Percentiles rank a stretch among this genome's conserved stretches.
Conservation (phyloP, 2,329 filamentous ascomycete species). For the Cytospora schulzeri region DNA sequence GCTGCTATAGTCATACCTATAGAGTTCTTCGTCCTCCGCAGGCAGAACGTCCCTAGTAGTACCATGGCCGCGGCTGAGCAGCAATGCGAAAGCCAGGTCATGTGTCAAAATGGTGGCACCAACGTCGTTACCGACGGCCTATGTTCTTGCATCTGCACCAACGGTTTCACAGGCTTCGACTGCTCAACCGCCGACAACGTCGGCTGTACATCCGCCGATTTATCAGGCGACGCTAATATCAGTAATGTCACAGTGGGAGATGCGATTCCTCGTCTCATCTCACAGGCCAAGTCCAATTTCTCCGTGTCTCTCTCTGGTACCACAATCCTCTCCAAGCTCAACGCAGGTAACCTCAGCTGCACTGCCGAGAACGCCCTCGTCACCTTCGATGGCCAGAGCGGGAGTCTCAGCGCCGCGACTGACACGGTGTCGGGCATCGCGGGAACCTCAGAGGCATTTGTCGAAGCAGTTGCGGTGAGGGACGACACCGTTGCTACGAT, state of each 20-base stretch:
- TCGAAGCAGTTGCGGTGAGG: slow-evolving; percentile 30
- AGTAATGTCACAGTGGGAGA: slow-evolving; percentile 78
- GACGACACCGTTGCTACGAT: slow-evolving; percentile 37
- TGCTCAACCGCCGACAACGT: slow-evolving; percentile 51
- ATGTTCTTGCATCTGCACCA: slow-evolving; percentile 86
- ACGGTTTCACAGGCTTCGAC: slow-evolving; percentile 73
- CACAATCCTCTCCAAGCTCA: slow-evolving; percentile 75
- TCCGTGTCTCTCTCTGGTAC: slow-evolving; percentile 73
- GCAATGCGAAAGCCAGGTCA: slow-evolving; percentile 62
- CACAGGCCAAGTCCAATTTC: slow-evolving; percentile 67
- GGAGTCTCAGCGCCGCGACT: slow-evolving; percentile 38
- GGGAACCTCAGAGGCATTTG: slow-evolving; percentile 26
- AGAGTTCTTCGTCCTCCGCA: slow-evolving; percentile 64
- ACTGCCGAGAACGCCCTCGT: slow-evolving; percentile 84
- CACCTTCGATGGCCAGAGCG: slow-evolving; percentile 68
- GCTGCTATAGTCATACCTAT: slow-evolving; percentile 82
- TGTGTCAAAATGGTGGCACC: slow-evolving; percentile 79
- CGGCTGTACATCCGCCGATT: slow-evolving; percentile 58
- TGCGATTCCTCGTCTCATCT: slow-evolving; percentile 74
- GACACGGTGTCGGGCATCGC: slow-evolving; percentile 33
- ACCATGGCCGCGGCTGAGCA: slow-evolving; percentile 31
- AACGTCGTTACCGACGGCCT: slow-evolving; percentile 67
- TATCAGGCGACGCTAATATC: slow-evolving; percentile 43
- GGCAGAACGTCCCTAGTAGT: slow-evolving; percentile 37
- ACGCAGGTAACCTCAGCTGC: slow-evolving; percentile 74